A percentile compares a stretch with the other conserved stretches of the same genome.
These are phyloP conservation scores for Iodosphaeria phyllophila DNA, from an alignment of 2,329 filamentous ascomycete species.

Conservation along the genomic window DNA sequence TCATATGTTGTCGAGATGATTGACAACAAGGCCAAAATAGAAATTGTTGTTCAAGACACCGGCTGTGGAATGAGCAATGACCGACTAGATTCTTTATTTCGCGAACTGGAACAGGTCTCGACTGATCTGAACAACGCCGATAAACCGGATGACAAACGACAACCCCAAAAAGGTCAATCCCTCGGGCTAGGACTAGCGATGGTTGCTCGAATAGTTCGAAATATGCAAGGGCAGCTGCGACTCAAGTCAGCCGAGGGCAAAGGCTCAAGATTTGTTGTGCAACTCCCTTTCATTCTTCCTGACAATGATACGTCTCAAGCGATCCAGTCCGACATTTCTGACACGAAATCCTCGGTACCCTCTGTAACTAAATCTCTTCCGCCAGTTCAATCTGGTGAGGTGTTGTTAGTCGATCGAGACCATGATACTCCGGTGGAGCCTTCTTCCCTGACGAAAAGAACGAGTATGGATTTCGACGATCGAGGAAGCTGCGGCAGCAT, in stretches of 20 bases:
- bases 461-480: conserved; percentile 17
- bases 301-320: conserved; percentile 15
- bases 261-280: conserved; percentile 67
- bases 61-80: conserved; percentile 47
- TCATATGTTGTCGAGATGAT: conserved; percentile 38
- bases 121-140: conserved; percentile 20
- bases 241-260: conserved; percentile 69
- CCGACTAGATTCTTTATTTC: conserved; percentile 33
- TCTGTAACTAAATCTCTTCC: conserved; percentile 14
- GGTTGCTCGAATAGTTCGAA: conserved; percentile 71
- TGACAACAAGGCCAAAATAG: conserved; percentile 41
- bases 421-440: conserved; percentile 8
- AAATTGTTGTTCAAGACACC: conserved; percentile 60
- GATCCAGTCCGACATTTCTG: conserved; percentile 3
- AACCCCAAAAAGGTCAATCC: conserved; percentile 21
- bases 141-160: conserved; percentile 13
- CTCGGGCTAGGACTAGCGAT: conserved; percentile 73
- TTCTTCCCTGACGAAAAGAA: conserved; percentile 8
- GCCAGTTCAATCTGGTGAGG: conserved; percentile 26
- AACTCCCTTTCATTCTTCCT: conserved; percentile 55
- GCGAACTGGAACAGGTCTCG: conserved; percentile 37
- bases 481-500: conserved; percentile 20
- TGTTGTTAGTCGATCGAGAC: conserved; percentile 38
- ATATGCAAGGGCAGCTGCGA: conserved; percentile 75
- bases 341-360: conserved; percentile 9